Conservation (phyloP, 2,329 filamentous ascomycete genomes). For the Aurifilum marmelostoma region DNA sequence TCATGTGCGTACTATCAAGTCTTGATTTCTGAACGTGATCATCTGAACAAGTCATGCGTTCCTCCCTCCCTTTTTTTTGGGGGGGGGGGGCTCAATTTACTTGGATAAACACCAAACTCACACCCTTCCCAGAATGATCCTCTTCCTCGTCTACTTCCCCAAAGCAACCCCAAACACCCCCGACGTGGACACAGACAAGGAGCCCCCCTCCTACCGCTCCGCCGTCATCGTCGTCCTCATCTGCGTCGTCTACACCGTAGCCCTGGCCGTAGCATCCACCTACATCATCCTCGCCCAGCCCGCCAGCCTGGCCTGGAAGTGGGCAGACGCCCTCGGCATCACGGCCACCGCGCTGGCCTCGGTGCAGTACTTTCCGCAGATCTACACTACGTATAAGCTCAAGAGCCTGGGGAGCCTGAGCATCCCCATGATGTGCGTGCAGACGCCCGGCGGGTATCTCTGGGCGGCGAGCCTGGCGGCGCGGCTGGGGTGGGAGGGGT, state of each 20-base stretch:
- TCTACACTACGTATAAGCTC: constrained; percentile 84
- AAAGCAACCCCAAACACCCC: constrained; percentile 57
- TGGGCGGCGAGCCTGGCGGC: constrained; percentile 84
- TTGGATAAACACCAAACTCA: no score
- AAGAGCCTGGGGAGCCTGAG: constrained; percentile 89
- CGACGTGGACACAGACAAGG: constrained; percentile 51
- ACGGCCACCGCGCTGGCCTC: constrained; percentile 77
- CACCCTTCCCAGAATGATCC: constrained; percentile 65
- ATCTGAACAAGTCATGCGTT: no score
- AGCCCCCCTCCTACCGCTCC: constrained; percentile 74
- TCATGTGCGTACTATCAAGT: constrained; percentile 72
- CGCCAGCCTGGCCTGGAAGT: constrained; percentile 65
- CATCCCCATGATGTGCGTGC: constrained; percentile 97
- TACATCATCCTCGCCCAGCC: constrained; percentile 65
- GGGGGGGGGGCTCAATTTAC: no score
- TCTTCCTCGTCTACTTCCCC: constrained; percentile 96
- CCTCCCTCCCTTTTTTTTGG: no score
- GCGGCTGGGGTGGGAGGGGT: constrained; percentile 78
- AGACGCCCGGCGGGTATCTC: constrained; percentile 89
- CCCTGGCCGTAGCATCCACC: constrained; percentile 70
- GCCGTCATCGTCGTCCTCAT: constrained; percentile 74
- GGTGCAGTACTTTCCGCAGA: constrained; percentile 93
- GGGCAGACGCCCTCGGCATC: constrained; percentile 88
- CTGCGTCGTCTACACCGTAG: constrained; percentile 72
- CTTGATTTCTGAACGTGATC: no score